Evolutionary conservation across 1,284 basidiomycete genomes (phyloP), one percentile per base, ranked within the genome.

Genomic region (Cutaneotrichosporon sp.): DNA sequence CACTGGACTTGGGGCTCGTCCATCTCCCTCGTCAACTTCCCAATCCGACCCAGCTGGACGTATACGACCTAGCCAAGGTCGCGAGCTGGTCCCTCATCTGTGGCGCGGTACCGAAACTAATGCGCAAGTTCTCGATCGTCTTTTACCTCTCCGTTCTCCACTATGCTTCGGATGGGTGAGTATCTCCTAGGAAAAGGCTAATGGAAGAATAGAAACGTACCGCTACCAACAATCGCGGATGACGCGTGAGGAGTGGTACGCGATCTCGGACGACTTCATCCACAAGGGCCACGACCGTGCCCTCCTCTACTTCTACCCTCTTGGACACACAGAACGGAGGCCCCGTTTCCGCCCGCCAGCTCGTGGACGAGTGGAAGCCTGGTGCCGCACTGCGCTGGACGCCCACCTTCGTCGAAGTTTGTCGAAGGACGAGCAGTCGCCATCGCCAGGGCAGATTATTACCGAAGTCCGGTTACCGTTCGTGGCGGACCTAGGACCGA

Each of bases 221-320:
- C 49, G 49, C 49, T 4, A 50, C 7, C 49, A 26, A 14, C 49
- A 30, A 5, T 21, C 22, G 9, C 9, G 10, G 21, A 10, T 50
- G 22, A 26, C 49, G 22, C 22, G 22, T 5, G 49, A 30, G 6
- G 49, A 50, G 22, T 50, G 49, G 49, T 50, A 50, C 49, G 22
- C 13, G 5, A 13, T 50, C 22, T 30, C 49, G 5, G 49, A 50
- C 49, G 14, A 11, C 9, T 50, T 14, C 26, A 50, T 50, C 49
- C 22, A 50, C 14, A 22, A 50, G 4, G 49, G 49, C 22, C 26
- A 50, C 49, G 49, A 50, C 22, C 22, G 49, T 13, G 49, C 49
- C 6, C 49, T 50, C 49, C 49, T 50, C 13, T 50, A 30, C 22
- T 50, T 50, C 49, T 50, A 50, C 22, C 49, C 49, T 5, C 49